Evolutionary conservation across 2,329 filamentous ascomycete species (phyloP).

Genomic region (Fusarium sp.): DNA sequence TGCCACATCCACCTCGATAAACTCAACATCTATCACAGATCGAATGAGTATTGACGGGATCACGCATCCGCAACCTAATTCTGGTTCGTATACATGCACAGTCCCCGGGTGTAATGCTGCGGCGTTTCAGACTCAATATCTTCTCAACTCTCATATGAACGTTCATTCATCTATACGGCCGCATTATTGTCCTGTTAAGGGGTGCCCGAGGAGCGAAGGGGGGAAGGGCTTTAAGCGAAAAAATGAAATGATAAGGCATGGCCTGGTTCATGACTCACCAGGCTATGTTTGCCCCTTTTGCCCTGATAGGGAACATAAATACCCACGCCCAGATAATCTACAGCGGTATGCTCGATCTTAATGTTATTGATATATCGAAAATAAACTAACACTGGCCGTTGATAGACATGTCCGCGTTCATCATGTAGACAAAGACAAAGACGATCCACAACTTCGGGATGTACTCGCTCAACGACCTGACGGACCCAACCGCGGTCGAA

Average conservation of each 20-base stretch:
- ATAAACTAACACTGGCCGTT: constrained; percentile 14
- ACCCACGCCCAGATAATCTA: constrained; percentile 94
- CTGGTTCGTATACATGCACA: constrained; percentile 70
- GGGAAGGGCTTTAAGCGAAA: constrained; percentile 79
- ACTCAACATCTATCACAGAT: constrained; percentile 58
- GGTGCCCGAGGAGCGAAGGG: constrained; percentile 72
- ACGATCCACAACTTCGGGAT: constrained; percentile 83
- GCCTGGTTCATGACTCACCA: constrained; percentile 92
- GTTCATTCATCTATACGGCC: constrained; percentile 75
- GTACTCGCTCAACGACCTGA: constrained; percentile 89
- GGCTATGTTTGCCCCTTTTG: constrained; percentile 98
- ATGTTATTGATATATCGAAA: neutral
- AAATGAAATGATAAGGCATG: constrained; percentile 81
- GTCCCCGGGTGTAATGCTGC: constrained; percentile 74
- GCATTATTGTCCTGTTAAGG: constrained; percentile 74
- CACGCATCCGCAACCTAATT: constrained; percentile 64
- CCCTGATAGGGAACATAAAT: constrained; percentile 91
- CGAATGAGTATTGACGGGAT: constrained; percentile 71
- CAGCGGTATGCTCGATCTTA: constrained; percentile 75
- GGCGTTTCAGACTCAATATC: constrained; percentile 82
- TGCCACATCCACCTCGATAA: constrained; percentile 49
- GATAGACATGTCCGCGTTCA: constrained; percentile 90
- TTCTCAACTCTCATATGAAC: constrained; percentile 84
- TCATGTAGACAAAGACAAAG: constrained; percentile 89
- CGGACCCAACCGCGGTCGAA: constrained; percentile 83